Conservation (phyloP, 176 grass and related monocot genomes). For the Zoysia pacifica region DNA sequence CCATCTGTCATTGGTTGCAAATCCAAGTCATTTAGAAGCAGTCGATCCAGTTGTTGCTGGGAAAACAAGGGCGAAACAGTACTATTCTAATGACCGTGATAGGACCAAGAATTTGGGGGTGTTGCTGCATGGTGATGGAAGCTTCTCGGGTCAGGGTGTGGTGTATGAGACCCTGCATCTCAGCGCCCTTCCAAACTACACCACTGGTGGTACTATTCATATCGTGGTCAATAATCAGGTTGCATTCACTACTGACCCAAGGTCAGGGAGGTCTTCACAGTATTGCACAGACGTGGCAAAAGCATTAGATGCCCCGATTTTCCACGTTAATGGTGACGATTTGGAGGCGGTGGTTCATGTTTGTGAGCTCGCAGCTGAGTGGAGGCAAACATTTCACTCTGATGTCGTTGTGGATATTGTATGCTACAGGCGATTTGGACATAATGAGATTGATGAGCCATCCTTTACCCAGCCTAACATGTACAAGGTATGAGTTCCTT, state of each 20-base stretch:
- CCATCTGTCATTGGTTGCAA: slow-evolving; percentile 91
- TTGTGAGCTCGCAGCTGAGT: slow-evolving; percentile 91
- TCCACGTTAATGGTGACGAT: slow-evolving; percentile 96
- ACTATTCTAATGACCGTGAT: slow-evolving; percentile 84
- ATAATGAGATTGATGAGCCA: slow-evolving; percentile 97
- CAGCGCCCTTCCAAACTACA: slow-evolving; percentile 91
- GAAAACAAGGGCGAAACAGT: slow-evolving; percentile 96
- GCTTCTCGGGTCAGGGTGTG: slow-evolving; percentile 96
- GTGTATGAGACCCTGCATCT: slow-evolving; percentile 97
- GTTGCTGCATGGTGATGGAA: slow-evolving; percentile 94
- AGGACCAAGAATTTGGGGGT: slow-evolving; percentile 89
- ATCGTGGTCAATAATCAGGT: slow-evolving; percentile 81
- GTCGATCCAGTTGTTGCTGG: slow-evolving; percentile 91
- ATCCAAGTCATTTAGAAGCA: slow-evolving; percentile 96
- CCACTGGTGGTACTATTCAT: slow-evolving; percentile 92
- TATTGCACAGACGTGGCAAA: slow-evolving; percentile 87
- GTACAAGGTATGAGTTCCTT: slow-evolving; percentile 65
- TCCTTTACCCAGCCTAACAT: slow-evolving; percentile 98
- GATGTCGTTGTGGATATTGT: slow-evolving; percentile 94
- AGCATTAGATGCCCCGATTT: slow-evolving; percentile 79
- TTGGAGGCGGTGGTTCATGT: slow-evolving; percentile 92
- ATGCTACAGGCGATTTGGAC: slow-evolving; percentile 91
- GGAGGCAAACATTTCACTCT: slow-evolving; percentile 92
- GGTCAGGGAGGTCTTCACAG: slow-evolving; percentile 68
- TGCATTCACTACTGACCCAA: slow-evolving; percentile 76